A percentile compares a stretch with the other conserved stretches of the same genome.
Conservation (phyloP, 2,329 filamentous ascomycete species). For the Fusarium sp. region DNA sequence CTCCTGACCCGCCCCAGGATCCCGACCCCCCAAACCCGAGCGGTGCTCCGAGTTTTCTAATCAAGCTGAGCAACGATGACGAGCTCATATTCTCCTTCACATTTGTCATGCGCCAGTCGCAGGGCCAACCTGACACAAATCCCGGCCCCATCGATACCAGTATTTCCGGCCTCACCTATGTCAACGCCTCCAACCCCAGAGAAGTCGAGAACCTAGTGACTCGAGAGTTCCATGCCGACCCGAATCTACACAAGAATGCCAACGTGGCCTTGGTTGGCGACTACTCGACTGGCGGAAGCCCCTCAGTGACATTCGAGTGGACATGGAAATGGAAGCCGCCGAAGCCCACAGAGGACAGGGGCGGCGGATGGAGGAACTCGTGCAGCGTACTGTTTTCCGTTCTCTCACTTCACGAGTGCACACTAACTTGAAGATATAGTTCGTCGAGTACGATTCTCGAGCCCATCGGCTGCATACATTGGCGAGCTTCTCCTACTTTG, state of each 20-base stretch:
- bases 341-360: conserved; percentile 78
- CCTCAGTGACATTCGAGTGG: conserved; percentile 91
- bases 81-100: conserved; percentile 93
- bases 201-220: conserved; percentile 95
- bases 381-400: conserved; percentile 72
- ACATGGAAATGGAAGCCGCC: conserved; percentile 97
- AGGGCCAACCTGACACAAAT: conserved; percentile 56
- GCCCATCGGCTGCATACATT: conserved; percentile 88
- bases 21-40: conserved; percentile 65
- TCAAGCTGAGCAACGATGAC: conserved; percentile 89
- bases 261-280: conserved; percentile 97
- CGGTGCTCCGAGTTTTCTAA: conserved; percentile 73
- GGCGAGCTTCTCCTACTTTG: conserved; percentile 94
- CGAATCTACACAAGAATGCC: conserved; percentile 95
- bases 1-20: conserved; percentile 71
- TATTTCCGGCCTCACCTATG: conserved; percentile 89
- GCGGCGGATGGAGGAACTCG: conserved; percentile 92
- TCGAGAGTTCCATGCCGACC: conserved; percentile 94
- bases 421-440: conserved; percentile 59
- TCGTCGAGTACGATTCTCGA: conserved; percentile 95
- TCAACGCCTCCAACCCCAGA: conserved; percentile 82
- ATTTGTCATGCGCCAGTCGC: conserved; percentile 74
- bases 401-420: neutral
- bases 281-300: conserved; percentile 81
- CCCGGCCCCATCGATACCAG: conserved; percentile 69